phyloP scores from a whole-genome alignment of 1,139 yeast genomes.

The Pichia sp. region DNA sequence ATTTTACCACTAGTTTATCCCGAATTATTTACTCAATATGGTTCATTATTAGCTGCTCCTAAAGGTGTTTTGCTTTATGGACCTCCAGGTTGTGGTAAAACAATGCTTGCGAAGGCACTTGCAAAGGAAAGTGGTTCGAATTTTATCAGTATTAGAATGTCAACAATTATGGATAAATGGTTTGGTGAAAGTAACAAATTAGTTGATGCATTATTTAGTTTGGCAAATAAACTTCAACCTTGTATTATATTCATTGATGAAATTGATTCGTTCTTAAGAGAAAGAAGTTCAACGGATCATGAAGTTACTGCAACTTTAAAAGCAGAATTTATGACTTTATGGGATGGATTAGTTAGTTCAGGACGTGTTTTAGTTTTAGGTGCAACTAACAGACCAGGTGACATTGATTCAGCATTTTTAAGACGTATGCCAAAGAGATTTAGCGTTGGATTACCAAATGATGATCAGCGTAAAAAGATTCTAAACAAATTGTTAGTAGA shows the following conservation, averaged over 20 bases:
- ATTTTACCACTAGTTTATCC: conserved; percentile 81
- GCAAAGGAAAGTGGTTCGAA: conserved; percentile 92
- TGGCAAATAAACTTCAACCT: conserved; percentile 87
- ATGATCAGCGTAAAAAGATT: conserved; percentile 63
- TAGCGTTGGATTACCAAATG: conserved; percentile 68
- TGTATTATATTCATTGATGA: conserved; percentile 95
- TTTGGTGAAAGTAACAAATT: conserved; percentile 94
- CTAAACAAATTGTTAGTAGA: conserved; percentile 59
- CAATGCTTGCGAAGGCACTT: conserved; percentile 93
- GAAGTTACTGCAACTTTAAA: conserved; percentile 94
- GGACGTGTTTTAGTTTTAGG: conserved; percentile 87
- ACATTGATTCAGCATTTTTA: conserved; percentile 86
- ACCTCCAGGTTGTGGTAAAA: conserved; percentile 98
- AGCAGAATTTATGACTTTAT: conserved; percentile 95
- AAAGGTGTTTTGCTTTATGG: conserved; percentile 91
- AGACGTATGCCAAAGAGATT: conserved; percentile 91
- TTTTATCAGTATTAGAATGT: conserved; percentile 87
- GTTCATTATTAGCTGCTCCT: conserved; percentile 74
- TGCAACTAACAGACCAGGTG: conserved; percentile 89
- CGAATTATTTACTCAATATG: conserved; percentile 54
- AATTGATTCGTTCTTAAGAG: conserved; percentile 89
- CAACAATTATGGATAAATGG: conserved; percentile 96
- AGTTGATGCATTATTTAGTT: conserved; percentile 86
- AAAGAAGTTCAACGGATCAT: conserved; percentile 79
- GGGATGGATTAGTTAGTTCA: conserved; percentile 84